Conservation (phyloP, 148 eudicot genomes). For the Nepenthes gracilis region DNA sequence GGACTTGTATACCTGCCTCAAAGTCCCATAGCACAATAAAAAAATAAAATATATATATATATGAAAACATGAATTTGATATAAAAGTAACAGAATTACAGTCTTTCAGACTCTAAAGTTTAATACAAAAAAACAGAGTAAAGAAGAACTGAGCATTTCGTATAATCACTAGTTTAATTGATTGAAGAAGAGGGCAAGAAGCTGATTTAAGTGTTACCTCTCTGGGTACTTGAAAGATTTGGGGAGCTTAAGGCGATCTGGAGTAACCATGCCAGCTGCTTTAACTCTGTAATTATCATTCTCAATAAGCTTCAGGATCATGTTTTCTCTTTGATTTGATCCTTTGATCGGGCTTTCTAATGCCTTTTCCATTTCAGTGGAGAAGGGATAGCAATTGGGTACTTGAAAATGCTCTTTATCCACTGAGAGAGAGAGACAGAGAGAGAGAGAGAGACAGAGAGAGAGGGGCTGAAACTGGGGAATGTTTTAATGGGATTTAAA, state of each 20-base stretch:
- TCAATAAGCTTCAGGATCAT: neutral
- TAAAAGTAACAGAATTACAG: no score
- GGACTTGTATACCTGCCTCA: slow-evolving; percentile 26
- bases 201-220: slow-evolving; percentile 18
- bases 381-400: no score
- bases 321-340: neutral
- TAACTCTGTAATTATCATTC: neutral
- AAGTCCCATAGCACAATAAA: neutral
- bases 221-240: slow-evolving; percentile 40
- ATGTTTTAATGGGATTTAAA: no score
- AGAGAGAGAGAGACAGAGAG: no score
- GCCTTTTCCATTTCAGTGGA: neutral
- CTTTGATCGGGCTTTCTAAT: neutral
- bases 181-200: no score
- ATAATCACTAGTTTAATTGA: no score
- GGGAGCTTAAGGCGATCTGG: slow-evolving; percentile 34
- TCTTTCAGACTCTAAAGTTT: no score
- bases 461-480: no score
- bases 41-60: neutral
- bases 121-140: no score
- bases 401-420: no score
- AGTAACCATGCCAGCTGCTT: slow-evolving; percentile 6
- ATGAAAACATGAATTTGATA: neutral
- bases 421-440: no score
- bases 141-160: no score